A percentile compares a stretch with the other conserved stretches of the same genome.
Evolutionary conservation across 78 protist species (phyloP).

Genomic region (Dictyostelium discoideum): DNA sequence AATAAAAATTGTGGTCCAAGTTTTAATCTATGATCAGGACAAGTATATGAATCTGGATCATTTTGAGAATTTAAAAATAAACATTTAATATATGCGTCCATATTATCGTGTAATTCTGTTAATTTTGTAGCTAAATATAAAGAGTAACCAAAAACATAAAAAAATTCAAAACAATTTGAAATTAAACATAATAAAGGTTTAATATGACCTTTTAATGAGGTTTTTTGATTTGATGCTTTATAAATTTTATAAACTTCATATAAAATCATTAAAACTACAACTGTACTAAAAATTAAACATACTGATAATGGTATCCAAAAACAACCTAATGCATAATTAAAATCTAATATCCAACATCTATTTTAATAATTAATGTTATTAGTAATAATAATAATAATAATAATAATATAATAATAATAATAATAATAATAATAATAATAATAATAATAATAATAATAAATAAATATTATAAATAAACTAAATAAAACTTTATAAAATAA

Average conservation of each 20-base stretch:
- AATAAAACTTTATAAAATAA: too few relatives aligned
- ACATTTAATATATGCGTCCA: neutral
- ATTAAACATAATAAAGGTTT: constrained; percentile 1
- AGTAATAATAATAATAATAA: too few relatives aligned
- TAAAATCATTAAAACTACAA: constrained; percentile 7
- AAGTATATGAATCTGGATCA: neutral
- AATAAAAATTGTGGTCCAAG: neutral
- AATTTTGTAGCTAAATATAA: neutral
- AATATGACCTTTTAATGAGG: neutral
- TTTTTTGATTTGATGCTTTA: neutral
- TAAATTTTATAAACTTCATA: constrained; percentile 16
- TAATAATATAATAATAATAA: too few relatives aligned
- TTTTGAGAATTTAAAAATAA: neutral
- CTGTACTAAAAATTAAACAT: neutral
- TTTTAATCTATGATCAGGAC: neutral
- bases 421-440: too few relatives aligned
- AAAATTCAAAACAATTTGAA: constrained; percentile 6
- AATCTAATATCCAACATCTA: constrained; percentile 12
- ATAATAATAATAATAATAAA: too few relatives aligned
- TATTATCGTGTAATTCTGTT: neutral
- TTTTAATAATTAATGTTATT: too few relatives aligned
- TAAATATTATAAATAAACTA: too few relatives aligned
- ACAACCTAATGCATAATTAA: constrained; percentile 7
- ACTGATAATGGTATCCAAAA: constrained; percentile 49
- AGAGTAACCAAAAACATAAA: neutral